These are phyloP conservation scores for Fusarium annulatum DNA, from an alignment of 2,329 filamentous ascomycete genomes.

Conservation along the genomic window DNA sequence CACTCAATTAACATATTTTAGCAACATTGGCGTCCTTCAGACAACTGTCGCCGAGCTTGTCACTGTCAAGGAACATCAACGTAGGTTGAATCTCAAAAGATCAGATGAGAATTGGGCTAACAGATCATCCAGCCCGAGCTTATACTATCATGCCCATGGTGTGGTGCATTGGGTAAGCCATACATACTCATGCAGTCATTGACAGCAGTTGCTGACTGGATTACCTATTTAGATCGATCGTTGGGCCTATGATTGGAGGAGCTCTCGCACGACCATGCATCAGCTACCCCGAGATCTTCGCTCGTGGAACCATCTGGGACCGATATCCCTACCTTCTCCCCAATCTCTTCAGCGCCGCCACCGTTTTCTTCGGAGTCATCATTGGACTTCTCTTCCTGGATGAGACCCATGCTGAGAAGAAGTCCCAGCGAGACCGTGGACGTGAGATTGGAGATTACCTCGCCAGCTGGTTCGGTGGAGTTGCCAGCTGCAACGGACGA, in stretches of 20 bases:
- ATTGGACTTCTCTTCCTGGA: constrained; percentile 89
- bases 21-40: constrained; percentile 94
- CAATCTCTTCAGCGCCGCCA: constrained; percentile 87
- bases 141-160: constrained; percentile 99
- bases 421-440: constrained; percentile 78
- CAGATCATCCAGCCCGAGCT: constrained; percentile 73
- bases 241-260: constrained; percentile 92
- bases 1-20: constrained; percentile 49
- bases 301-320: constrained; percentile 81
- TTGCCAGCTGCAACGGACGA: constrained; percentile 49
- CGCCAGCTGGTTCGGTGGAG: constrained; percentile 54
- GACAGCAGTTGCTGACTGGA: constrained; percentile 39
- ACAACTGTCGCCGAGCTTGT: constrained; percentile 96
- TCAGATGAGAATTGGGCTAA: constrained; percentile 39
- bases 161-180: constrained; percentile 87
- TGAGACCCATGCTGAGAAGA: constrained; percentile 90
- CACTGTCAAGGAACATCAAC: constrained; percentile 92
- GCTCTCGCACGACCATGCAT: constrained; percentile 87
- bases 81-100: constrained; percentile 59
- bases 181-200: not conserved
- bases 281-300: constrained; percentile 81
- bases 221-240: constrained; percentile 74
- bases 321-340: constrained; percentile 89
- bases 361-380: constrained; percentile 79
- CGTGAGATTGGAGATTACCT: constrained; percentile 81